These are phyloP conservation scores for Neurospora discreta DNA, from an alignment of 495 filamentous ascomycete genomes.

Conservation along the genomic window DNA sequence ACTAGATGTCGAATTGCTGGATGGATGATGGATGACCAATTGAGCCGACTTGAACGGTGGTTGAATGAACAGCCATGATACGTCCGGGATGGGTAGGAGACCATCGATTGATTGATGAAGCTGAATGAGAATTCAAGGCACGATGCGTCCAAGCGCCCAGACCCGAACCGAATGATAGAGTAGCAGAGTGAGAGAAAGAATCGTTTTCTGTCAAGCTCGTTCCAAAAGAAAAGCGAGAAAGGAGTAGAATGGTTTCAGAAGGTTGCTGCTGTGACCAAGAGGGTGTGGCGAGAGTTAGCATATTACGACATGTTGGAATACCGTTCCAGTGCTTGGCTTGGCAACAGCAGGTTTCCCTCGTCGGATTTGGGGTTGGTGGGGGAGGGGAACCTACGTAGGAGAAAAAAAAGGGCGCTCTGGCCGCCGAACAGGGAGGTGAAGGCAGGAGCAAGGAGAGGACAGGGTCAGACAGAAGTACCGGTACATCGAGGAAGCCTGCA, in stretches of 20 bases:
- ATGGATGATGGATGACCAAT: background rate
- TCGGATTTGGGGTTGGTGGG: background rate
- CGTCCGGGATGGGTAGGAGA: background rate
- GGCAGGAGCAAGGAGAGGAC: background rate
- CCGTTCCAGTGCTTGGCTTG: background rate
- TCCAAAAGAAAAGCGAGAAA: background rate
- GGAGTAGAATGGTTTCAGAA: background rate
- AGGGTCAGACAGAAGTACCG: conserved; percentile 14
- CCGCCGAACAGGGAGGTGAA: background rate
- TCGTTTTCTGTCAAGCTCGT: background rate
- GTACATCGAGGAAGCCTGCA: conserved; percentile 17
- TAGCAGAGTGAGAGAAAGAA: background rate
- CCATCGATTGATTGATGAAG: background rate
- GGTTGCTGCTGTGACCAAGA: background rate
- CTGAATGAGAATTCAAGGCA: background rate
- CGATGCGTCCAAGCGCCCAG: background rate
- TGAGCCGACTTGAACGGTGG: background rate
- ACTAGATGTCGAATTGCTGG: background rate
- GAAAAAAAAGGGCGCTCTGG: background rate
- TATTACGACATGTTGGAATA: background rate
- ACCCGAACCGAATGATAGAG: background rate
- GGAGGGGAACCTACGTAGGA: background rate
- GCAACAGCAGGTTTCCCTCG: background rate
- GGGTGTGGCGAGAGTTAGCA: background rate
- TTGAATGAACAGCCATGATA: background rate